Evolutionary conservation across 2,329 filamentous ascomycete species (phyloP).

Genomic region (Penicillium hordei): DNA sequence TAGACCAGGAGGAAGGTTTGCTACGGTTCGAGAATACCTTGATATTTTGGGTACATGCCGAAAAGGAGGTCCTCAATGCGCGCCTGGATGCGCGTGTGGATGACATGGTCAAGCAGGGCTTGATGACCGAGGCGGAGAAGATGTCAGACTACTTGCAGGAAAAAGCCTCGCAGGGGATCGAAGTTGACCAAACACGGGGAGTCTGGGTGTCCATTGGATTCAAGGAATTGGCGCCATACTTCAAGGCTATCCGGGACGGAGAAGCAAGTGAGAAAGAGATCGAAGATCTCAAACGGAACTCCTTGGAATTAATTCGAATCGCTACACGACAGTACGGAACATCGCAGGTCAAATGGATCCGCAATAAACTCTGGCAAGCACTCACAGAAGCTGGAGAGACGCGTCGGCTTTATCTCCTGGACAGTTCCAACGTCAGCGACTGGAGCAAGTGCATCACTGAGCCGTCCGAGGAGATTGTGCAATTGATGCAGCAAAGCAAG

Average conservation of each 20-base stretch:
- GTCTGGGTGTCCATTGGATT: constrained; percentile 98
- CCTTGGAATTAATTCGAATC: constrained; percentile 73
- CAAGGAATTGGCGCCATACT: constrained; percentile 80
- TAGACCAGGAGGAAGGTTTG: constrained; percentile 27
- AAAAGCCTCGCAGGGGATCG: constrained; percentile 49
- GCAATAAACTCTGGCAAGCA: constrained; percentile 73
- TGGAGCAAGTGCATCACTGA: constrained; percentile 66
- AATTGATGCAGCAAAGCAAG: constrained; percentile 61
- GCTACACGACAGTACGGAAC: constrained; percentile 87
- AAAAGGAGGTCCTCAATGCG: constrained; percentile 64
- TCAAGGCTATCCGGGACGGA: constrained; percentile 48
- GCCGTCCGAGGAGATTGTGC: constrained; percentile 63
- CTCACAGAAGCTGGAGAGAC: constrained; percentile 57
- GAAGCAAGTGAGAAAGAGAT: constrained; percentile 43
- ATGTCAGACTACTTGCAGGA: constrained; percentile 52
- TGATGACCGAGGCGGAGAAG: constrained; percentile 61
- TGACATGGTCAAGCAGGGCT: constrained; percentile 71
- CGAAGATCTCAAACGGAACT: constrained; percentile 56
- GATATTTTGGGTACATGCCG: constrained; percentile 84
- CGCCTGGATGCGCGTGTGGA: constrained; percentile 77
- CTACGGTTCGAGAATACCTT: constrained; percentile 59
- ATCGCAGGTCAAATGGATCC: constrained; percentile 83
- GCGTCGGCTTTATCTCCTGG: constrained; percentile 70
- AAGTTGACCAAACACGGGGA: constrained; percentile 72
- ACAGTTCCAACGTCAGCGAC: constrained; percentile 67